Base-by-base conservation (phyloP, 2,329 filamentous ascomycete species). In the Magnaporthiopsis rhizophila region DNA sequence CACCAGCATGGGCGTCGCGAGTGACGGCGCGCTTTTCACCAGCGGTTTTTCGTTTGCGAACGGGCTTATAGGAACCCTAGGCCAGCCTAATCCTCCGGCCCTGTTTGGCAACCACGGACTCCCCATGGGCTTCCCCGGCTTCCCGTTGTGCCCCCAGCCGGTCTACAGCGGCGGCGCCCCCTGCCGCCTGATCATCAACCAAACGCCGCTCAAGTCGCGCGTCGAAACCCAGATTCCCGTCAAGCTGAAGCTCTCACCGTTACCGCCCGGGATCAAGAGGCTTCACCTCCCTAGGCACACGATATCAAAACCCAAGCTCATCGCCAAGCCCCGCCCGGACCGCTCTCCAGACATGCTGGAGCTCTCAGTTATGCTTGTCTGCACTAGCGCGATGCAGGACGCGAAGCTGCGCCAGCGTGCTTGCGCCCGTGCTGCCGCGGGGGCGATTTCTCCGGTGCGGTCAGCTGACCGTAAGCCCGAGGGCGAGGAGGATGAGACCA, bases 181-280 rank as follows among this genome's bases (percentile, higher is more conserved):
- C 24, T 81, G 76, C 62, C 76, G 77, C 62, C 74, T 91, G 56
- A 83, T 82, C 15, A 85, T 91, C 58, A 82, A 88, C 67, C 86
- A 87, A 6, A 90, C 86, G 3, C 89, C 89, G 6, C 74, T 86
- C 65, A 98, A 97, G 76, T 97, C 93, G 21, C 88, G 95, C 28
- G 95, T 98, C 24, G 95, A 99, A 78, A 98, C 95, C 0, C 95
- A 98, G 73, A 97, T 98, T 69, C 91, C 90, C 11, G 91, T 97
- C 69, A 89, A 89, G 71, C 83, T 98, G 75, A 89, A 88, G 0
- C 77, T 98, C 56, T 88, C 87, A 65, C 87, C 90, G 26, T 79
- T 96, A 60, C 92, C 93, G 1, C 78, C 82, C 0, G 89, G 89
- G 13, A 86, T 93, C 65, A 90, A 89, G 68, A 91, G 89, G 73